Conservation (phyloP, 805 yeast species). For the Debaryomyces castellii region DNA sequence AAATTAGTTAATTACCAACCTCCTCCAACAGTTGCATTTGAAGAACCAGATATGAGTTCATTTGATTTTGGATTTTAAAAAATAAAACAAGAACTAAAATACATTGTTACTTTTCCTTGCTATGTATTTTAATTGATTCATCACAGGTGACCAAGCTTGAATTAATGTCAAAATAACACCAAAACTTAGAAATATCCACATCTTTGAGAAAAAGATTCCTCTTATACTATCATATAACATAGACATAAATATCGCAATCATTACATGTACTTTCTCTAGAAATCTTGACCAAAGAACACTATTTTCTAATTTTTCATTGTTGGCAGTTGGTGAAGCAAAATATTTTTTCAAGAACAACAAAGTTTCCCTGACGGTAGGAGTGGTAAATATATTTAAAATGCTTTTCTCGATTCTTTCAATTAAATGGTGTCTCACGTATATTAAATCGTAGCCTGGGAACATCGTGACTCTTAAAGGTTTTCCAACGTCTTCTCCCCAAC, state of each 20-base stretch:
- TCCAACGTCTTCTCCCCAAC: slow-evolving; percentile 6
- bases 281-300: slow-evolving; percentile 7
- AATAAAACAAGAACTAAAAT: too few relatives aligned
- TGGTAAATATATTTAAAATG: not conserved
- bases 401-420: slow-evolving; percentile 8
- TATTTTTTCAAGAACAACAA: not conserved
- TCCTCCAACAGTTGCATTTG: slow-evolving; percentile 57
- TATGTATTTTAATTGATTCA: slow-evolving; percentile 5
- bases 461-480: slow-evolving; percentile 6
- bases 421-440: slow-evolving; percentile 15
- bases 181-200: slow-evolving; percentile 17
- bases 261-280: slow-evolving; percentile 12
- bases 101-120: not conserved
- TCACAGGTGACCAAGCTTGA: slow-evolving; percentile 13
- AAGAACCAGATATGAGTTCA: slow-evolving; percentile 77
- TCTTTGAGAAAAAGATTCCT: slow-evolving; percentile 14
- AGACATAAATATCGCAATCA: slow-evolving; percentile 16
- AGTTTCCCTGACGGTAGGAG: not conserved
- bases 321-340: not conserved
- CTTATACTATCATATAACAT: slow-evolving; percentile 13
- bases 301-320: not conserved
- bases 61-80: slow-evolving; percentile 47
- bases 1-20: slow-evolving; percentile 7
- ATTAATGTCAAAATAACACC: slow-evolving; percentile 11
- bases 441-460: slow-evolving; percentile 14